phyloP scores from a whole-genome alignment of 495 filamentous ascomycete species.

The Aspergillus incahuasiensis region DNA sequence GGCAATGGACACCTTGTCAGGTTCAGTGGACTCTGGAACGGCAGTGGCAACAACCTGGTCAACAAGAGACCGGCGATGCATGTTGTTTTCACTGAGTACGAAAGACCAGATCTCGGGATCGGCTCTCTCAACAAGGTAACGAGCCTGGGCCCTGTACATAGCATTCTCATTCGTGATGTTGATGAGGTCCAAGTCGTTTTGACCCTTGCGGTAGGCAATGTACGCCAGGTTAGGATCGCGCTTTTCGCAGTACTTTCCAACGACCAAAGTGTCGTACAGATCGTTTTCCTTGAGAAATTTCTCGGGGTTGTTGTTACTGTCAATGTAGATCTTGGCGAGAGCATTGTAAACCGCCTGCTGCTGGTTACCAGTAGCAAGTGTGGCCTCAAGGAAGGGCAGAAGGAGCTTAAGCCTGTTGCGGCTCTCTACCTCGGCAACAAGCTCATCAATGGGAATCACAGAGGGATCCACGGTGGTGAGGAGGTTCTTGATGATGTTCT shows the following conservation, averaged over 20 bases:
- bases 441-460: slow-evolving; percentile 90
- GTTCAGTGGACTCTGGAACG: slow-evolving; percentile 89
- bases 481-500: slow-evolving; percentile 89
- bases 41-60: slow-evolving; percentile 97
- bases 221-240: slow-evolving; percentile 95
- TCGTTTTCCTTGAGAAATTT: slow-evolving; percentile 98
- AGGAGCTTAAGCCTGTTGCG: slow-evolving; percentile 95
- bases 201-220: slow-evolving; percentile 93
- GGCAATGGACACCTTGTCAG: slow-evolving; percentile 90
- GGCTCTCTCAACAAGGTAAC: slow-evolving; percentile 87
- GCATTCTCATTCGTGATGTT: slow-evolving; percentile 98
- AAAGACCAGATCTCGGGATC: slow-evolving; percentile 92
- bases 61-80: slow-evolving; percentile 85
- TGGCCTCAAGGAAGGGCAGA: slow-evolving; percentile 93
- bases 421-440: slow-evolving; percentile 90
- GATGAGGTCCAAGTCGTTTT: slow-evolving; percentile 96
- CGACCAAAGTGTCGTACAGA: slow-evolving; percentile 84
- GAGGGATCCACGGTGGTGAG: slow-evolving; percentile 80
- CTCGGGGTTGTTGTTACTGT: slow-evolving; percentile 98
- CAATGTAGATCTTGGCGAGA: slow-evolving; percentile 99
- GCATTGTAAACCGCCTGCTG: slow-evolving; percentile 98
- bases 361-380: slow-evolving; percentile 84
- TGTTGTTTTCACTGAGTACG: slow-evolving; percentile 90
- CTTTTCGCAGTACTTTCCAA: slow-evolving; percentile 99
- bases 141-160: slow-evolving; percentile 96